A percentile compares a stretch with the other conserved stretches of the same genome.
Evolutionary conservation across 805 yeast genomes (phyloP).

Genomic region (Candida ulmi): DNA sequence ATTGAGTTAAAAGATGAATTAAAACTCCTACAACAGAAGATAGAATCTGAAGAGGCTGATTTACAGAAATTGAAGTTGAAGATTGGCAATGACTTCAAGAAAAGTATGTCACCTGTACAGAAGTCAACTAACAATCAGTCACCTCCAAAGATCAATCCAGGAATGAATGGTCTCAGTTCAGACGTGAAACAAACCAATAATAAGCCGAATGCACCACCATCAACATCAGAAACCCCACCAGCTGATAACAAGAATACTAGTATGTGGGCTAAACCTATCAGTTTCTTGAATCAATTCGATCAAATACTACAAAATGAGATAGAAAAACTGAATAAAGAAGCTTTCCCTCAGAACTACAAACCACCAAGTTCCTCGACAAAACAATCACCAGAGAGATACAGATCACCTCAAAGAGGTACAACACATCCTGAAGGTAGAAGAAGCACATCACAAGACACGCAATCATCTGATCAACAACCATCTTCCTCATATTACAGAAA

Average conservation of each 20-base stretch:
- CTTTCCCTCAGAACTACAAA: constrained; percentile 7
- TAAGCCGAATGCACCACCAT: background rate
- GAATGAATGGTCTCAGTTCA: too few relatives aligned
- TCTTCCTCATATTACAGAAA: constrained; percentile 1
- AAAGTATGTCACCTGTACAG: background rate
- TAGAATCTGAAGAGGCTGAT: constrained; percentile 35
- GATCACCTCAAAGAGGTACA: constrained; percentile 1
- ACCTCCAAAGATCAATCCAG: background rate
- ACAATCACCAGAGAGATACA: background rate
- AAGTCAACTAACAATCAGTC: background rate
- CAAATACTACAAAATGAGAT: constrained; percentile 59
- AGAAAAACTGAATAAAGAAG: constrained; percentile 38
- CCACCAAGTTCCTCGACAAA: background rate
- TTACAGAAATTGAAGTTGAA: constrained; percentile 27
- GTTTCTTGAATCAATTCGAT: constrained; percentile 62
- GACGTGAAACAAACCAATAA: too few relatives aligned
- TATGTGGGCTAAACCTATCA: constrained; percentile 49
- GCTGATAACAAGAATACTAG: constrained; percentile 19
- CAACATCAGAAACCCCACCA: background rate
- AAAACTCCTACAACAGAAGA: constrained; percentile 38
- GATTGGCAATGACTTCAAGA: constrained; percentile 26
- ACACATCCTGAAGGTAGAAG: background rate
- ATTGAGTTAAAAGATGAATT: constrained; percentile 54
- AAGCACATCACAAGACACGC: background rate
- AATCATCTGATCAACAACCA: constrained; percentile 2